Percentiles rank a stretch among this genome's conserved stretches.
Conservation (phyloP, 345 rosid genomes). For the Sonneratia caseolaris region DNA sequence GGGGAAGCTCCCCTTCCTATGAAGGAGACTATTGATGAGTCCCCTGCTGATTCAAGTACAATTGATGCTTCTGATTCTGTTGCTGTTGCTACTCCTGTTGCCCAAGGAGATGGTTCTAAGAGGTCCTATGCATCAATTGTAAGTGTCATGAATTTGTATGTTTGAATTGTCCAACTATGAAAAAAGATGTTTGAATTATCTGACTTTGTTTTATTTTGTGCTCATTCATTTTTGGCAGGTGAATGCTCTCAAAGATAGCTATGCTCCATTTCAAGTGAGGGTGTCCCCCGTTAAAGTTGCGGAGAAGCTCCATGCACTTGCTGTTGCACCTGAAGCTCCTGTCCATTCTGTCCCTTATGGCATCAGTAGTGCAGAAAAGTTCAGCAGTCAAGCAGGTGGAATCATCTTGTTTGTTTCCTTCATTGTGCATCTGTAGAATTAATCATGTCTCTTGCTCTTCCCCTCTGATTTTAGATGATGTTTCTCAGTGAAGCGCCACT, state of each 20-base stretch:
- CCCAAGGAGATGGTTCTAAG: constrained; percentile 33
- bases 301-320: constrained; percentile 26
- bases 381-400: constrained; percentile 27
- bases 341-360: constrained; percentile 17
- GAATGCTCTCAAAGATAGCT: constrained; percentile 26
- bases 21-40: constrained; percentile 19
- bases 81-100: constrained; percentile 16
- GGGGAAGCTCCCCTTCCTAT: not conserved
- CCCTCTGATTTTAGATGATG: not conserved
- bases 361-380: constrained; percentile 22
- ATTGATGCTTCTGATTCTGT: constrained; percentile 12
- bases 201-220: not conserved
- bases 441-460: not conserved
- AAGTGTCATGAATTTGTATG: constrained; percentile 13
- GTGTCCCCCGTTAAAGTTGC: constrained; percentile 6
- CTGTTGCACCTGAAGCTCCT: constrained; percentile 11
- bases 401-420: not conserved
- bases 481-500: constrained; percentile 38
- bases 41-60: constrained; percentile 4
- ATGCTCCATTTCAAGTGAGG: constrained; percentile 35
- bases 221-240: constrained; percentile 21
- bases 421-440: not conserved
- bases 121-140: constrained; percentile 58
- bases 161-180: not conserved
- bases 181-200: too few species aligned